Evolutionary conservation across 192 early-diverging fungal species (phyloP).

Genomic region (Backusella luteola): DNA sequence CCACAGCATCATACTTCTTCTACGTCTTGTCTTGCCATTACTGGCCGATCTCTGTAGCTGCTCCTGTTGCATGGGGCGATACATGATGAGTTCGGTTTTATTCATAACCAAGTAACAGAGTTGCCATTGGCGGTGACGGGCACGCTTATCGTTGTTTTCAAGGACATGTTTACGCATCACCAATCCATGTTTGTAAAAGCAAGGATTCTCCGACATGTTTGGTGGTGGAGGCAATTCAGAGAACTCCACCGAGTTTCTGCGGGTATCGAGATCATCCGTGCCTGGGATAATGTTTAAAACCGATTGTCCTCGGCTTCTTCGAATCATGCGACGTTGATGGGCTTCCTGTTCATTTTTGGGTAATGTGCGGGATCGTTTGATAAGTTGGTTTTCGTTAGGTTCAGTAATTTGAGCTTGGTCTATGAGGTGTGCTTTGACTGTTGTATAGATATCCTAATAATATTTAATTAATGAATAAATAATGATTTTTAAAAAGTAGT

Average conservation of each 20-base stretch:
- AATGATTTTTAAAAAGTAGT: not conserved
- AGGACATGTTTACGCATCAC: constrained; percentile 15
- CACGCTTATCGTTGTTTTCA: constrained; percentile 9
- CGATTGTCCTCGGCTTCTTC: not conserved
- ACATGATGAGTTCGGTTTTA: not conserved
- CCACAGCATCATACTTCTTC: constrained; percentile 12
- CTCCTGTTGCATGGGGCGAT: constrained; percentile 9
- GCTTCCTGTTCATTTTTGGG: not conserved
- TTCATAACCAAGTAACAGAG: constrained; percentile 10
- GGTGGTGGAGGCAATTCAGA: not conserved
- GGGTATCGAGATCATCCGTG: not conserved
- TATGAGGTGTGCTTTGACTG: constrained; percentile 7
- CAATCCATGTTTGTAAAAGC: not conserved
- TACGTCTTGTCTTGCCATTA: not conserved
- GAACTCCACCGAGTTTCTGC: not conserved
- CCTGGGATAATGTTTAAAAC: not conserved
- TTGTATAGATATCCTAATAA: not conserved
- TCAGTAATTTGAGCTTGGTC: not conserved
- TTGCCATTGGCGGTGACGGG: constrained; percentile 10
- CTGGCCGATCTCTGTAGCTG: not conserved
- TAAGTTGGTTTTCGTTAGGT: not conserved
- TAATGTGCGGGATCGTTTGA: not conserved
- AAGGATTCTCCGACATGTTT: not conserved
- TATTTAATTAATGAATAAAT: not conserved
- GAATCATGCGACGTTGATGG: not conserved